Evolutionary conservation across 345 rosid genomes (phyloP).

Genomic region (Dipteronia sinensis): DNA sequence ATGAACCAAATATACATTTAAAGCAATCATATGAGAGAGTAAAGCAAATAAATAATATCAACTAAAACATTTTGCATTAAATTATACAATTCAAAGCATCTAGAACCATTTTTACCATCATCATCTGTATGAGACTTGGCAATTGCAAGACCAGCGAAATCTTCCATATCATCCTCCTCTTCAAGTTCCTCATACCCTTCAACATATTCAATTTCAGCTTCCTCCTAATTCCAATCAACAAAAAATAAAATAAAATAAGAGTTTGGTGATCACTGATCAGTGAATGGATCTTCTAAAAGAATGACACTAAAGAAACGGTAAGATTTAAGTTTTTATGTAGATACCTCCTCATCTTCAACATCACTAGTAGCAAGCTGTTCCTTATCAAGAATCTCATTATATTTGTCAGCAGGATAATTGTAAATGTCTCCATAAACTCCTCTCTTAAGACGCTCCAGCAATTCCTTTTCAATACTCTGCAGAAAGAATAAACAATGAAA

Average conservation of each 20-base stretch:
- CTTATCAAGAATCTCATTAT: constrained; percentile 52
- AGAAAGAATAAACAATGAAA: constrained; percentile 13
- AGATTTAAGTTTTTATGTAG: background rate
- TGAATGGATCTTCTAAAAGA: background rate
- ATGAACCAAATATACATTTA: background rate
- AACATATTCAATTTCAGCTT: constrained; percentile 68
- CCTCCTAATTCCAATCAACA: constrained; percentile 48
- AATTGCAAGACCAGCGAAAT: constrained; percentile 50
- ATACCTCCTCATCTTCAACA: constrained; percentile 62
- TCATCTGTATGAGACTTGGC: constrained; percentile 31
- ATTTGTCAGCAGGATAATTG: constrained; percentile 55
- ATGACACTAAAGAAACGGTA: background rate
- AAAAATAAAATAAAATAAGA: background rate
- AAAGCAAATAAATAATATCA: background rate
- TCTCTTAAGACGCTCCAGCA: constrained; percentile 71
- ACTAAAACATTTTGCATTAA: background rate
- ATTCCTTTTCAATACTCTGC: constrained; percentile 85
- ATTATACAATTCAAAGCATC: background rate
- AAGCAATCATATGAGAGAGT: background rate
- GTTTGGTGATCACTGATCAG: background rate
- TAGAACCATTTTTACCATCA: constrained; percentile 36
- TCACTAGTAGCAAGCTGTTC: constrained; percentile 33
- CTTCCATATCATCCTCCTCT: constrained; percentile 94
- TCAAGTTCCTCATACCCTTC: constrained; percentile 79
- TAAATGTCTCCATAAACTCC: constrained; percentile 75